These are phyloP conservation scores for Suillus clintonianus DNA, from an alignment of 768 basidiomycete species.

Conservation along the genomic window DNA sequence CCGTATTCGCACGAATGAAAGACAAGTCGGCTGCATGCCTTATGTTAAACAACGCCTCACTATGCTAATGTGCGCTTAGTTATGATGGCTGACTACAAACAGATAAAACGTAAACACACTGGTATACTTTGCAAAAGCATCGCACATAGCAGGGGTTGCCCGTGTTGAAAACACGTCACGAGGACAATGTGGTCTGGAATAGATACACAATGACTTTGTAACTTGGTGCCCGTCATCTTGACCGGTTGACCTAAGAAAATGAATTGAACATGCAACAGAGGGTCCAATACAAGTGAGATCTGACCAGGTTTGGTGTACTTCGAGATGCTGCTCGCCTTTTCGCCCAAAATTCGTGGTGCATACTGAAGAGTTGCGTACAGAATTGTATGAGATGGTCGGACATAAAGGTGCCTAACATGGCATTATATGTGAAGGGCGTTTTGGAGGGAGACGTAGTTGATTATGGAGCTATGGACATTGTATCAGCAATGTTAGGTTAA, in stretches of 20 bases:
- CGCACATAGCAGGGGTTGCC: slow-evolving; percentile 18
- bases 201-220: not conserved
- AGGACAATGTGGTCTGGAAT: not conserved
- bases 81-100: not conserved
- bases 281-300: not conserved
- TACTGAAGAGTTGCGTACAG: not conserved
- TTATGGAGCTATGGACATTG: not conserved
- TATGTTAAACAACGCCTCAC: not conserved
- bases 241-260: not conserved
- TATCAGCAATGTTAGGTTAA: too few species aligned
- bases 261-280: not conserved
- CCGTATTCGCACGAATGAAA: slow-evolving; percentile 22
- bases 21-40: slow-evolving; percentile 12
- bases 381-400: not conserved
- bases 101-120: slow-evolving; percentile 14
- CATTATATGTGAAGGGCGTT: not conserved
- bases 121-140: slow-evolving; percentile 27
- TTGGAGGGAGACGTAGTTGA: not conserved
- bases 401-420: not conserved
- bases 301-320: not conserved
- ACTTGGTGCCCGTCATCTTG: not conserved
- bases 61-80: not conserved
- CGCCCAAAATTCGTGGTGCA: not conserved
- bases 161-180: not conserved
- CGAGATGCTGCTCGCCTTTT: not conserved